These are phyloP conservation scores for Zopfia rhizophila DNA, from an alignment of 2,329 filamentous ascomycete genomes.

Conservation along the genomic window DNA sequence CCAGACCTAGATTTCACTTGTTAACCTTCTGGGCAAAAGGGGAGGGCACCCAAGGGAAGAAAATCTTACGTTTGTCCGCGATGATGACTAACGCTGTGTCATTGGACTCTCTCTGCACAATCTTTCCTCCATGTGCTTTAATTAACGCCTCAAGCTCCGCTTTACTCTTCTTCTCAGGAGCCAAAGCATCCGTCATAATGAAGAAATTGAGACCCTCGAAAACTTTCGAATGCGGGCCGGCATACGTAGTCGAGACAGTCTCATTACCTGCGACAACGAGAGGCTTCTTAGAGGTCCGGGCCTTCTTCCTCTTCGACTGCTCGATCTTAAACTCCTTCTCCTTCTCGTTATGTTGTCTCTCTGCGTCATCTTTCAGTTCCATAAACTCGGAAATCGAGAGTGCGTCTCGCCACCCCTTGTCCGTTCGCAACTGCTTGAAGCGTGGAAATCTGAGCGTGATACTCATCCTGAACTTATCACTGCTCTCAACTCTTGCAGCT, in stretches of 20 bases:
- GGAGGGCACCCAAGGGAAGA: too few species aligned
- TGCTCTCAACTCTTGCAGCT: slow-evolving; percentile 76
- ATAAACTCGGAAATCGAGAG: slow-evolving; percentile 80
- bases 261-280: slow-evolving; percentile 76
- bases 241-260: slow-evolving; percentile 56
- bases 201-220: slow-evolving; percentile 81
- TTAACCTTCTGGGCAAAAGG: too few species aligned
- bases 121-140: slow-evolving; percentile 79
- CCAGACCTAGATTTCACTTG: too few species aligned
- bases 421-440: slow-evolving; percentile 78
- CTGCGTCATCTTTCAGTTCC: slow-evolving; percentile 71
- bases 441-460: slow-evolving; percentile 87
- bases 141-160: slow-evolving; percentile 78
- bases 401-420: slow-evolving; percentile 81
- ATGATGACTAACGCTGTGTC: slow-evolving; percentile 76
- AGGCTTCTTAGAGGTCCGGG: slow-evolving; percentile 68
- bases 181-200: slow-evolving; percentile 76
- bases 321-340: slow-evolving; percentile 73
- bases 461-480: slow-evolving; percentile 77
- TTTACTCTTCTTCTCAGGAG: slow-evolving; percentile 77
- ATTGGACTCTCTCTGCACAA: slow-evolving; percentile 75
- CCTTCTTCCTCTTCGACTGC: slow-evolving; percentile 67
- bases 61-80: slow-evolving; percentile 83
- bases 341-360: slow-evolving; percentile 74
- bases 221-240: slow-evolving; percentile 66